Percentiles rank a stretch among this genome's conserved stretches.
Evolutionary conservation across 2,329 filamentous ascomycete genomes (phyloP).

Genomic region (Aspergillus awamori): DNA sequence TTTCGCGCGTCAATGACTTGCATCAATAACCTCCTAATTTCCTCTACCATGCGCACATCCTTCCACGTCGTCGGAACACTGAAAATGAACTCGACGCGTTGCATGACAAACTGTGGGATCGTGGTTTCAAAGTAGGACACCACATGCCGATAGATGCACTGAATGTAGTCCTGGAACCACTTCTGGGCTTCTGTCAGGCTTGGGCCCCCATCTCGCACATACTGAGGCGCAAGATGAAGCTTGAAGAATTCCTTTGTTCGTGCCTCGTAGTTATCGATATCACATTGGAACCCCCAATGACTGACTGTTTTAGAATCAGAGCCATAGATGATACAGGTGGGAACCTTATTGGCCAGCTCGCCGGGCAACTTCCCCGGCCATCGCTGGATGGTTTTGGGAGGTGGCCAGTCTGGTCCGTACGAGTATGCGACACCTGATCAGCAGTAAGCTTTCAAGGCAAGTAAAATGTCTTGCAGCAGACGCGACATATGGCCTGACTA

Average conservation of each 20-base stretch:
- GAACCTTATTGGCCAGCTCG: slow-evolving; percentile 40
- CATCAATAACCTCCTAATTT: slow-evolving; percentile 35
- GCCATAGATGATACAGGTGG: slow-evolving; percentile 34
- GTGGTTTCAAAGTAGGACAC: slow-evolving; percentile 30
- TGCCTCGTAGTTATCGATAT: slow-evolving; percentile 31
- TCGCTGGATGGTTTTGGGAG: slow-evolving; percentile 39
- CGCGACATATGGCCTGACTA: not conserved
- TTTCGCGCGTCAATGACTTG: slow-evolving; percentile 33
- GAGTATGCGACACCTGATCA: slow-evolving; percentile 40
- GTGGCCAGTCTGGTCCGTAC: slow-evolving; percentile 37
- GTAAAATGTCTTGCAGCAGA: too few relatives aligned
- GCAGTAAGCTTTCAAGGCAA: not conserved
- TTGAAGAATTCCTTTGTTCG: slow-evolving; percentile 44
- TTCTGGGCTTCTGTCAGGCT: slow-evolving; percentile 28
- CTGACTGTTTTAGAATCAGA: slow-evolving; percentile 14
- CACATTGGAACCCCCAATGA: slow-evolving; percentile 42
- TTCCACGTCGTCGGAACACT: slow-evolving; percentile 50
- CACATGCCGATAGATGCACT: slow-evolving; percentile 38
- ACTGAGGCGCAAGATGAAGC: slow-evolving; percentile 36
- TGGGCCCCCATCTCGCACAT: slow-evolving; percentile 29
- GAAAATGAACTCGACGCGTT: slow-evolving; percentile 45
- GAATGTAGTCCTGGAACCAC: slow-evolving; percentile 39
- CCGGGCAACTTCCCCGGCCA: slow-evolving; percentile 36
- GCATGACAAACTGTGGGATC: slow-evolving; percentile 29
- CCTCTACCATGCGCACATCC: slow-evolving; percentile 39